Evolutionary conservation across 495 filamentous ascomycete genomes (phyloP).

Genomic region (Choiromyces venosus): DNA sequence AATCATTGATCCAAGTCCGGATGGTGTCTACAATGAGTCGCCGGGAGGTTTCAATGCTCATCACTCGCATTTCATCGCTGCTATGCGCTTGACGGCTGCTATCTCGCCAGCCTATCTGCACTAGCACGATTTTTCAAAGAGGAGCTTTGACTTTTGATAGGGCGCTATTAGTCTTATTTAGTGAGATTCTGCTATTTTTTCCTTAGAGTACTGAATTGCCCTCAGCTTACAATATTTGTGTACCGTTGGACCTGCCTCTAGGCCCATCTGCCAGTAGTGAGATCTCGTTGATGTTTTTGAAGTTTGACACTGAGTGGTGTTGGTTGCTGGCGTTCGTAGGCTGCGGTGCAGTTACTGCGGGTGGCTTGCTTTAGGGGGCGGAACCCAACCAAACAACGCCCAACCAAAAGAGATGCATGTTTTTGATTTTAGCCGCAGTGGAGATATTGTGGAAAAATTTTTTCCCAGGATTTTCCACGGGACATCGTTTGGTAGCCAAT

Average conservation of each 20-base stretch:
- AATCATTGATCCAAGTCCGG: not conserved
- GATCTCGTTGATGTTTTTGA: not conserved
- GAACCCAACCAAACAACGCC: not conserved
- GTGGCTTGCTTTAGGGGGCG: not conserved
- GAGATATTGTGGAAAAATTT: not conserved
- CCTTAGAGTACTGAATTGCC: not conserved
- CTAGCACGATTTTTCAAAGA: not conserved
- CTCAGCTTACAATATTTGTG: not conserved
- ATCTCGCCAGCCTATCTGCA: not conserved
- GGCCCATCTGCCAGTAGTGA: not conserved
- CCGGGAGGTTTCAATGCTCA: not conserved
- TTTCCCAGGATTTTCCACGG: not conserved
- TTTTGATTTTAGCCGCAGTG: no score
- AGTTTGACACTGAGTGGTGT: not conserved
- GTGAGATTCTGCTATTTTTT: not conserved
- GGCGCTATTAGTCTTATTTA: not conserved
- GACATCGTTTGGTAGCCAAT: not conserved
- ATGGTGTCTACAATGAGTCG: not conserved
- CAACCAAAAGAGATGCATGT: not conserved
- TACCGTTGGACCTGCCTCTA: not conserved
- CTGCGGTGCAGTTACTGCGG: not conserved
- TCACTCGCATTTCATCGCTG: not conserved
- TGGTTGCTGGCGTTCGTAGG: not conserved
- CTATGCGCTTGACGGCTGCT: not conserved
- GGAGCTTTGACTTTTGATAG: not conserved